Evolutionary conservation across 2,329 filamentous ascomycete genomes (phyloP), one percentile per base, ranked within the genome.

Genomic region (Tolypocladium paradoxum): DNA sequence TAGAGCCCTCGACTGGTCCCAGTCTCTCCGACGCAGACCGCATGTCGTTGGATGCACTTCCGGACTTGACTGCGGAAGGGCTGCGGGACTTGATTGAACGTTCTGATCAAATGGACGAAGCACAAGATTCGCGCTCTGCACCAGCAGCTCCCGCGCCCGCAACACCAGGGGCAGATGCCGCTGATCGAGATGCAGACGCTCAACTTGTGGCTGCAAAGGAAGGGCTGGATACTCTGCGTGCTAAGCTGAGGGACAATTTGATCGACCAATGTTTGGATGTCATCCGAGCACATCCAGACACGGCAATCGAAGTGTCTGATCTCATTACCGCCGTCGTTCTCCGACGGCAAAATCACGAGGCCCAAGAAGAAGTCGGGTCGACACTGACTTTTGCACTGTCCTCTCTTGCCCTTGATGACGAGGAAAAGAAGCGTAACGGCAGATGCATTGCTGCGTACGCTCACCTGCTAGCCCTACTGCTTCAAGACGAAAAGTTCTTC

Each of bases 221-320:
- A 54, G 86, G 90, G 58, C 75, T 99, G 7, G 88, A 96, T 57
- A 79, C 81, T 35, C 81, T 88, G 66, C 84, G 93, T 47, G 76
- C 79, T 5, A 78, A 76, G n/a, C 75, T 97, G 40, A 82, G 89
- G 38, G 76, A 82, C 22, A 85, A 88, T 53, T 71, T 97, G 52
- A 91, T 97, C 55, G 91, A 96, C 61, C 87, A 90, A 54, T 95
- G 88, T 58, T 75, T 99, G 24, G 91, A 96, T 62, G 84, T 97
- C 35, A 84, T 99, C 51, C 87, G 92, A 65, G 85, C 86, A 37
- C 91, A 97, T 61, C 85, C 91, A 16, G 84, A 88, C 60, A 84
- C 92, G 12, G 95, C 93, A 0, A 93, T 96, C 61, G 92, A 97
- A 64, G 76, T 99, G 48, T 83, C 90, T 0, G 91, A 96, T 62